Conservation (phyloP, 2,329 filamentous ascomycete species). For the Apiospora arundinis region DNA sequence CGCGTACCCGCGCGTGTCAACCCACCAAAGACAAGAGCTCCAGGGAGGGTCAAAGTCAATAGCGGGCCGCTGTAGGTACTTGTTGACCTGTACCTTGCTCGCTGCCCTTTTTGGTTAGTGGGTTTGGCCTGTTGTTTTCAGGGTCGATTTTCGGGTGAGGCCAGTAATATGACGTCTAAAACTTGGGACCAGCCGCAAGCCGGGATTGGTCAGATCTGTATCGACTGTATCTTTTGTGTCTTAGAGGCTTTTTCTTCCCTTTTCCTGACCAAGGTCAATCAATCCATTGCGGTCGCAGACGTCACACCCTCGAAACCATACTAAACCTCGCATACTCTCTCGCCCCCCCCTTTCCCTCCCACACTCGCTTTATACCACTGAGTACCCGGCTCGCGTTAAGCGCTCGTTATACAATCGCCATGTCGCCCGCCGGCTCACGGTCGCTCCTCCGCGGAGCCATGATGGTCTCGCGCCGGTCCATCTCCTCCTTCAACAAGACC, state of each 20-base stretch:
- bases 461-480: slow-evolving; percentile 30
- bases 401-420: slow-evolving; percentile 26
- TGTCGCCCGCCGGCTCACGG: slow-evolving; percentile 18
- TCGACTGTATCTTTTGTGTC: no score
- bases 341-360: background rate
- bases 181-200: background rate
- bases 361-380: background rate
- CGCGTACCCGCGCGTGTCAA: slow-evolving; percentile 9
- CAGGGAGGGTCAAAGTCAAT: background rate
- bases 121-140: background rate
- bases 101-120: background rate
- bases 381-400: background rate
- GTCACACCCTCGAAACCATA: background rate
- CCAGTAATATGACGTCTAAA: slow-evolving; percentile 8
- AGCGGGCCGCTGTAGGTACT: background rate
- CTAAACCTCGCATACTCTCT: background rate
- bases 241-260: slow-evolving; percentile 11
- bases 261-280: background rate
- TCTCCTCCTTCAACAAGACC: slow-evolving; percentile 35
- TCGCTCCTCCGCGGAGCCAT: slow-evolving; percentile 18
- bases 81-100: background rate
- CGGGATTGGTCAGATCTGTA: slow-evolving; percentile 5
- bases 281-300: slow-evolving; percentile 4
- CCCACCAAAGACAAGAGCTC: slow-evolving; percentile 6
- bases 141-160: background rate